Base-by-base conservation (phyloP, 23 red algal species). In the Gracilaria domingensis region DNA sequence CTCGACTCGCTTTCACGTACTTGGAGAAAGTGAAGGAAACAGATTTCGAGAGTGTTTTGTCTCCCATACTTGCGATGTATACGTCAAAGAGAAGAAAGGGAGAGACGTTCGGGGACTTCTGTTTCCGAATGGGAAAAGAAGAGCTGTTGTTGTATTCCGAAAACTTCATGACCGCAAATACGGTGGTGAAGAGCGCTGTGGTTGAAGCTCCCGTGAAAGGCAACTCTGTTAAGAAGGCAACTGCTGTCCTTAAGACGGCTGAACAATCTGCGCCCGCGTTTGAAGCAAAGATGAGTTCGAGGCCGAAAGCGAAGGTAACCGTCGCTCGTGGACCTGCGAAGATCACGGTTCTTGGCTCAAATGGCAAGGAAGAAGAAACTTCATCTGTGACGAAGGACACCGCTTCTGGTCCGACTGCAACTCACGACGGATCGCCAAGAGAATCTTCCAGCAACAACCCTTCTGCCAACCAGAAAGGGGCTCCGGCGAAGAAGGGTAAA, bases 71-170 rank as follows among this genome's bases (percentile, higher is more conserved):
- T 59, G 73, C 47, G 48, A 81, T 85, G 77, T 99, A 90, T 35
- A 72, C 76, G 26, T 35, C 94, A 29, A 90, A 85, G 50, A 60
- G 55, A 42, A 60, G 21, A 48, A 62, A 42, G 6, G 76, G 57
- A 23, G 97, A 99, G 53, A 30, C 80, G 9, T 99, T 99, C 87
- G 97, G 97, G 20, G 91, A 94, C 33, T 99, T 96, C 82, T 96
- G 94, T 50, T 36, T 77, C 39, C 97, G 97, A 47, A 89, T 88
- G 61, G 97, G 97, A 42, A 99, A 99, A 84, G n/a, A 85, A n/a
- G 90, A 89, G 13, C 36, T 99, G 11, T 11, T 77, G 38, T 34
- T 88, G 49, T 98, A 82, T 53, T 48, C 85, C 11, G 84, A 90
- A 51, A 75, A 57, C 28, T 58, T 74, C 35, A 86, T 74, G 24